phyloP scores from a whole-genome alignment of 768 basidiomycete species.

The Astraeus odoratus region DNA sequence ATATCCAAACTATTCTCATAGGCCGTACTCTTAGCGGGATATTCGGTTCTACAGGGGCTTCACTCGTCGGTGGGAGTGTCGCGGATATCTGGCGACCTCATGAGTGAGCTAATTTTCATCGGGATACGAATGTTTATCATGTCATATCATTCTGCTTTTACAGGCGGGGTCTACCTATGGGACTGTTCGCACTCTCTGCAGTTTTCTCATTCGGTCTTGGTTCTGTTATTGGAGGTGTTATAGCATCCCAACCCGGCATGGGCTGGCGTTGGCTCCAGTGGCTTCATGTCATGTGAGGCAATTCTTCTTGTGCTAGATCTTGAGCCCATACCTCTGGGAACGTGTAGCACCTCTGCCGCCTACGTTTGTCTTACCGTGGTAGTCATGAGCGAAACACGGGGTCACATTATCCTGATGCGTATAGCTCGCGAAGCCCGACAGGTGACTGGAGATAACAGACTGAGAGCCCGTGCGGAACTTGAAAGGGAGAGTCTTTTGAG shows the following conservation, averaged over 20 bases:
- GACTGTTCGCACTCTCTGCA: conserved; percentile 53
- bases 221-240: conserved; percentile 53
- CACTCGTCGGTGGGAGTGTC: conserved; percentile 63
- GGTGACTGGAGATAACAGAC: conserved; percentile 54
- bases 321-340: not conserved
- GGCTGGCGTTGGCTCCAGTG: conserved; percentile 79
- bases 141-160: not conserved
- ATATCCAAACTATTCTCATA: conserved; percentile 49
- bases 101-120: conserved; percentile 46
- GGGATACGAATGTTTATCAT: conserved; percentile 22
- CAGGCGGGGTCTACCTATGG: conserved; percentile 73
- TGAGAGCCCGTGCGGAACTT: conserved; percentile 57
- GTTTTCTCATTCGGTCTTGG: conserved; percentile 55
- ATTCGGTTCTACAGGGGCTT: conserved; percentile 56
- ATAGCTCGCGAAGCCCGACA: conserved; percentile 56
- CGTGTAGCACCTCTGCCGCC: conserved; percentile 39
- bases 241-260: conserved; percentile 48
- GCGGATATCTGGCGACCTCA: conserved; percentile 62
- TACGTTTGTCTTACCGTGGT: conserved; percentile 44
- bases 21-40: conserved; percentile 56
- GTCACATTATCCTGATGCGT: conserved; percentile 57
- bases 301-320: conserved; percentile 2
- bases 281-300: conserved; percentile 53
- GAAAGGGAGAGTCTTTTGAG: conserved; percentile 46
- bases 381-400: conserved; percentile 63